phyloP scores from a whole-genome alignment of 108 stramenopile genomes.

The Fistulifera pelliculosa region DNA sequence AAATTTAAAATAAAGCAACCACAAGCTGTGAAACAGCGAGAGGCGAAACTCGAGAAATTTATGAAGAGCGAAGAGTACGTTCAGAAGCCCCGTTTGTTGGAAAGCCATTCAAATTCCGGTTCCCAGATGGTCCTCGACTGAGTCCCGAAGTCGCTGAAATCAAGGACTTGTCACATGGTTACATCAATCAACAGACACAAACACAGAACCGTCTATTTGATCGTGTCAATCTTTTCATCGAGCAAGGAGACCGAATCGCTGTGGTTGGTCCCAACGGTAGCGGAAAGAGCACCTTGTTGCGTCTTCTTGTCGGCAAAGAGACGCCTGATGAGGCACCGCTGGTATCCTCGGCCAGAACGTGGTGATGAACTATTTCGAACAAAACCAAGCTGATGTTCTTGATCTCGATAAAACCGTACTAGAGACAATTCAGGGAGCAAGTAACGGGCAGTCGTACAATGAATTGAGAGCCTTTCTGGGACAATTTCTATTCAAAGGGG shows the following conservation, averaged over 20 bases:
- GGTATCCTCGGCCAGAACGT: slow-evolving; percentile 71
- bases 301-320: slow-evolving; percentile 78
- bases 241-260: slow-evolving; percentile 87
- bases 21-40: slow-evolving; percentile 71
- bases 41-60: slow-evolving; percentile 69
- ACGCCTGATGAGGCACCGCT: slow-evolving; percentile 60
- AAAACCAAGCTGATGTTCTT: slow-evolving; percentile 91
- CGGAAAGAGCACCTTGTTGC: slow-evolving; percentile 85
- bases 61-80: slow-evolving; percentile 87
- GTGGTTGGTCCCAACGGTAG: slow-evolving; percentile 75
- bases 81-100: slow-evolving; percentile 86
- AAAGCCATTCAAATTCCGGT: slow-evolving; percentile 91
- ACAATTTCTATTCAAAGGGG: slow-evolving; percentile 94
- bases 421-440: slow-evolving; percentile 73
- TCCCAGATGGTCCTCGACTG: slow-evolving; percentile 88
- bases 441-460: slow-evolving; percentile 75
- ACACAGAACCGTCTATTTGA: slow-evolving; percentile 76
- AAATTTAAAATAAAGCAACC: slow-evolving; percentile 85
- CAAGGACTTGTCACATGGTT: slow-evolving; percentile 60
- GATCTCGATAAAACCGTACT: slow-evolving; percentile 85
- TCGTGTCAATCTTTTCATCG: slow-evolving; percentile 64
- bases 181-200: slow-evolving; percentile 57
- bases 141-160: slow-evolving; percentile 83
- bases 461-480: slow-evolving; percentile 88
- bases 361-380: slow-evolving; percentile 86